Conservation (phyloP, 2,329 filamentous ascomycete species). For the Nigrospora oryzae region DNA sequence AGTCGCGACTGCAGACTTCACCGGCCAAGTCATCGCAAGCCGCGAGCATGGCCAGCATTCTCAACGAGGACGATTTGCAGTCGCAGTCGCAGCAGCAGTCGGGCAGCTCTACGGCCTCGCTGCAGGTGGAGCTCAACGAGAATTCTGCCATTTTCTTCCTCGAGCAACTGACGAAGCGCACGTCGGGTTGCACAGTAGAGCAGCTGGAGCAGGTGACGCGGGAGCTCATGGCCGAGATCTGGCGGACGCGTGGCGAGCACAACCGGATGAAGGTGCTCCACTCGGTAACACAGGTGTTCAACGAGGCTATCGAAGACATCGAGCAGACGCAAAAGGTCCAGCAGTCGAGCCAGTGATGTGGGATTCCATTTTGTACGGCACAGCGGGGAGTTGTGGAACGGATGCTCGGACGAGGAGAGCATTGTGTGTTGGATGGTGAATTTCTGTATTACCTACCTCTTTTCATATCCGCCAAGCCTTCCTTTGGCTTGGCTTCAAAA, state of each 20-base stretch:
- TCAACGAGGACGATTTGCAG: slow-evolving; percentile 27
- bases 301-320: slow-evolving; percentile 64
- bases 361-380: no score
- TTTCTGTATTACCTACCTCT: no score
- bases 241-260: slow-evolving; percentile 71
- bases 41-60: slow-evolving; percentile 25
- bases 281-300: slow-evolving; percentile 62
- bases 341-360: neutral
- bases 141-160: slow-evolving; percentile 50
- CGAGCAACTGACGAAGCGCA: slow-evolving; percentile 53
- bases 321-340: slow-evolving; percentile 21
- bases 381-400: no score
- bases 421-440: no score
- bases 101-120: slow-evolving; percentile 28
- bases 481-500: no score
- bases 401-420: no score
- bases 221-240: slow-evolving; percentile 82
- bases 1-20: slow-evolving; percentile 19
- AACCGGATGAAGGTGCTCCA: slow-evolving; percentile 69
- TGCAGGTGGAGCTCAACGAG: slow-evolving; percentile 36
- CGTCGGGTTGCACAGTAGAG: slow-evolving; percentile 77
- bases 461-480: no score
- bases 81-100: slow-evolving; percentile 14
- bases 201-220: slow-evolving; percentile 92
- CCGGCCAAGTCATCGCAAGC: slow-evolving; percentile 25